phyloP scores from a whole-genome alignment of 2,329 filamentous ascomycete species.

The Venturiaceae sp. region DNA sequence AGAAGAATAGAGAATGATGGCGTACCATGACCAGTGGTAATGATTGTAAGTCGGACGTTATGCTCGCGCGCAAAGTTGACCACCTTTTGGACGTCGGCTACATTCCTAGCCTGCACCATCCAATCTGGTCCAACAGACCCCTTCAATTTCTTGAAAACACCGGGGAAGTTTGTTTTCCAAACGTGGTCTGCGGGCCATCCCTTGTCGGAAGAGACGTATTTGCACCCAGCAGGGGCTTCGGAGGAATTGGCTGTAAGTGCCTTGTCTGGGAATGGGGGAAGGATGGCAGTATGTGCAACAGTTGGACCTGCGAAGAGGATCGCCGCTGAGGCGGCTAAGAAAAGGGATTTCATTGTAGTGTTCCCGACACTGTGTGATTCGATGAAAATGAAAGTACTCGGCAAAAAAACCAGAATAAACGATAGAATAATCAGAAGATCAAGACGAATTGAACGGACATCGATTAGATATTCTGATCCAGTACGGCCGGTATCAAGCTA shows the following conservation, averaged over 20 bases:
- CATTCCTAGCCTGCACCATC: constrained; percentile 3
- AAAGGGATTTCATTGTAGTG: too few species aligned
- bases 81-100: constrained; percentile 3
- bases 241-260: constrained; percentile 4
- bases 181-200: constrained; percentile 7
- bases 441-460: too few species aligned
- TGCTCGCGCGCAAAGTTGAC: constrained; percentile 8
- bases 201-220: constrained; percentile 6
- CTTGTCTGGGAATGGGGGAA: constrained; percentile 7
- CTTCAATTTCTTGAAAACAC: constrained; percentile 4
- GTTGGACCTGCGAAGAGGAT: background rate
- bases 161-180: background rate
- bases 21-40: constrained; percentile 8
- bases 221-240: constrained; percentile 4
- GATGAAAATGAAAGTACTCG: too few species aligned
- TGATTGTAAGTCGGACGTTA: constrained; percentile 7
- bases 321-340: too few species aligned
- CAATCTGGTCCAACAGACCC: constrained; percentile 6
- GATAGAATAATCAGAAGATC: too few species aligned
- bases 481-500: too few species aligned
- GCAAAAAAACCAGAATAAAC: too few species aligned
- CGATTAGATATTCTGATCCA: too few species aligned
- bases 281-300: background rate
- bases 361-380: too few species aligned
- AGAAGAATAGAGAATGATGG: background rate